Percentiles rank a stretch among this genome's conserved stretches.
Conservation (phyloP, 768 basidiomycete genomes). For the Nidularia pulvinata region DNA sequence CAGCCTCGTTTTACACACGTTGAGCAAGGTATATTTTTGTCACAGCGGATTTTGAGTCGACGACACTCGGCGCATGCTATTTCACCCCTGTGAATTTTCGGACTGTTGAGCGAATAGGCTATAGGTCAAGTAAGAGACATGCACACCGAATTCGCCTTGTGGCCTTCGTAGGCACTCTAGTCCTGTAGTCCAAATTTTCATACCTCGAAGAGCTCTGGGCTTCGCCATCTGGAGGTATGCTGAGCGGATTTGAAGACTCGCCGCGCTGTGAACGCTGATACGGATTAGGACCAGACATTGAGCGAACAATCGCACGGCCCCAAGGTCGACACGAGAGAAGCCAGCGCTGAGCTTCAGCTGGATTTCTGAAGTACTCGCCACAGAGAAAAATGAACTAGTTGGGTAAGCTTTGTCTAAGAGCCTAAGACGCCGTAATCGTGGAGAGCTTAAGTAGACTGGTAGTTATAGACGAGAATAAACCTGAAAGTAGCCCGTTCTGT, state of each 20-base stretch:
- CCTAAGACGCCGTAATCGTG: no score
- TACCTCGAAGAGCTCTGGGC: neutral
- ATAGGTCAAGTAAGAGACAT: constrained; percentile 2
- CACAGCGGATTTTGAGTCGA: constrained; percentile 39
- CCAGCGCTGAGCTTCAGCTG: no score
- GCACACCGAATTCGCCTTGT: constrained; percentile 34
- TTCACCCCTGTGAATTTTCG: constrained; percentile 25
- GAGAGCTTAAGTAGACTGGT: no score
- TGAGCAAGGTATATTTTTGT: constrained; percentile 38
- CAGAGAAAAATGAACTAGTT: no score
- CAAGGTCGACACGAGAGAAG: no score
- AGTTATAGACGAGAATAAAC: no score
- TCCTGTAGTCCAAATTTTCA: neutral
- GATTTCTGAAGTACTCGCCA: no score
- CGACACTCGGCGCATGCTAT: constrained; percentile 45
- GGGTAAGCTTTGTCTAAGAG: no score
- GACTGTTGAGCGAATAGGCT: neutral
- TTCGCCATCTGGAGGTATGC: neutral
- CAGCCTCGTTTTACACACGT: constrained; percentile 55
- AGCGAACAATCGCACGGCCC: no score
- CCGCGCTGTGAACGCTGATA: neutral
- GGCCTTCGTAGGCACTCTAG: constrained; percentile 25
- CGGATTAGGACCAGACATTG: neutral
- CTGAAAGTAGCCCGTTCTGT: no score
- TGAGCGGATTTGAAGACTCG: neutral